A percentile compares a stretch with the other conserved stretches of the same genome.
Conservation (phyloP, 2,329 filamentous ascomycete genomes). For the Madurella fahalii region DNA sequence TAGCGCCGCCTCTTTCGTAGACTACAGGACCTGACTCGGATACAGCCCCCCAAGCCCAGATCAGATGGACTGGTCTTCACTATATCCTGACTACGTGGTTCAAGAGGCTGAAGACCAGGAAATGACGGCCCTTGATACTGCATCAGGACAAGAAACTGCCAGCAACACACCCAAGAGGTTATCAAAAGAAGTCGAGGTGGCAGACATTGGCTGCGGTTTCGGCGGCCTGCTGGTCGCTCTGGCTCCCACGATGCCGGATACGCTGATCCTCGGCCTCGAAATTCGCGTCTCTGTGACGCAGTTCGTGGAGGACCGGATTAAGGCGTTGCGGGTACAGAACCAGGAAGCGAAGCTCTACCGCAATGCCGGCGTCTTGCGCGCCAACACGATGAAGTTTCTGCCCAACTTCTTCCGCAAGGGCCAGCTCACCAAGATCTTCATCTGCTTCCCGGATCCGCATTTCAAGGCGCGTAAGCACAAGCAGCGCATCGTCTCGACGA, state of each 20-base stretch:
- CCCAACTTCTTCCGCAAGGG: constrained; percentile 87
- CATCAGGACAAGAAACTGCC: constrained; percentile 20
- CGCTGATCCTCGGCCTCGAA: constrained; percentile 79
- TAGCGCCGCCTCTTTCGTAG: neutral
- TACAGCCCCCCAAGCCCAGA: constrained; percentile 70
- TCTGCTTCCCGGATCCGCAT: constrained; percentile 97
- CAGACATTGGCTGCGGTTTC: constrained; percentile 96
- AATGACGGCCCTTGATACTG: constrained; percentile 25
- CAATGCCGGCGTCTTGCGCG: constrained; percentile 83
- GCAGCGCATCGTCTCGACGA: constrained; percentile 84
- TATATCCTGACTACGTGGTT: constrained; percentile 71
- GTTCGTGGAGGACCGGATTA: constrained; percentile 84
- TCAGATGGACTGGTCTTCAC: constrained; percentile 85
- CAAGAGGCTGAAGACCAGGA: constrained; percentile 26
- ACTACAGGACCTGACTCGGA: neutral
- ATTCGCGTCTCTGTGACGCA: constrained; percentile 87
- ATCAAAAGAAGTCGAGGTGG: constrained; percentile 75
- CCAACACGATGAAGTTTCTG: constrained; percentile 99
- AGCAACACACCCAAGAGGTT: constrained; percentile 36
- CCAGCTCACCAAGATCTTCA: constrained; percentile 87
- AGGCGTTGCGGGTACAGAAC: constrained; percentile 69
- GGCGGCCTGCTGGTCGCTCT: constrained; percentile 86
- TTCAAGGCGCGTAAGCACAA: constrained; percentile 98
- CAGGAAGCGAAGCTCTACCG: constrained; percentile 58
- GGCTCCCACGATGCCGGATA: constrained; percentile 74